phyloP scores from a whole-genome alignment of 2,329 filamentous ascomycete genomes.

The Trichophyton simii region DNA sequence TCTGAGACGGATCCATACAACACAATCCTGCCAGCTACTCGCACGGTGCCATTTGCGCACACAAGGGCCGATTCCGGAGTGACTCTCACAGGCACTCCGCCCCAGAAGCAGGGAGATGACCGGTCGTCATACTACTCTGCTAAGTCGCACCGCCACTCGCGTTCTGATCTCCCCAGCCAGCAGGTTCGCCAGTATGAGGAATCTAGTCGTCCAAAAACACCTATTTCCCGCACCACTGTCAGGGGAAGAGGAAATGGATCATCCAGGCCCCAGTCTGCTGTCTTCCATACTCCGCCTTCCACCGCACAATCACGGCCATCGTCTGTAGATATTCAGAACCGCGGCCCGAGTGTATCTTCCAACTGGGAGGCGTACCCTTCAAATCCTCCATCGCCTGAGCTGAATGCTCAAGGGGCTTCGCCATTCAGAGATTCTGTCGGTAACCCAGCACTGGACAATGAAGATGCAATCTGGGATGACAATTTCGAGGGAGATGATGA shows the following conservation, averaged over 20 bases:
- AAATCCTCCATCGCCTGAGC: slow-evolving; percentile 20
- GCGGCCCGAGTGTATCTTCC: slow-evolving; percentile 26
- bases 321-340: slow-evolving; percentile 18
- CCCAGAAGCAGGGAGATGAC: slow-evolving; percentile 33
- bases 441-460: slow-evolving; percentile 18
- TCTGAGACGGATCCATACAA: slow-evolving; percentile 30
- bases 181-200: slow-evolving; percentile 21
- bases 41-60: slow-evolving; percentile 64
- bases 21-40: slow-evolving; percentile 21
- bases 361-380: slow-evolving; percentile 34
- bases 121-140: slow-evolving; percentile 40
- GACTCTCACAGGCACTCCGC: slow-evolving; percentile 35
- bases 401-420: neutral
- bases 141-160: slow-evolving; percentile 23
- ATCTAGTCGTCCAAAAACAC: slow-evolving; percentile 20
- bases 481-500: neutral
- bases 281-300: slow-evolving; percentile 20
- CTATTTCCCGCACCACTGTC: slow-evolving; percentile 18
- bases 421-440: slow-evolving; percentile 17
- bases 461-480: neutral
- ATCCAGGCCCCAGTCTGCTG: slow-evolving; percentile 22
- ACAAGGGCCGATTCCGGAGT: slow-evolving; percentile 55
- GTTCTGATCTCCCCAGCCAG: slow-evolving; percentile 22
- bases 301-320: slow-evolving; percentile 16
- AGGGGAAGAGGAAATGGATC: slow-evolving; percentile 20